phyloP scores from a whole-genome alignment of 345 rosid species.

The Iberis pinnata region DNA sequence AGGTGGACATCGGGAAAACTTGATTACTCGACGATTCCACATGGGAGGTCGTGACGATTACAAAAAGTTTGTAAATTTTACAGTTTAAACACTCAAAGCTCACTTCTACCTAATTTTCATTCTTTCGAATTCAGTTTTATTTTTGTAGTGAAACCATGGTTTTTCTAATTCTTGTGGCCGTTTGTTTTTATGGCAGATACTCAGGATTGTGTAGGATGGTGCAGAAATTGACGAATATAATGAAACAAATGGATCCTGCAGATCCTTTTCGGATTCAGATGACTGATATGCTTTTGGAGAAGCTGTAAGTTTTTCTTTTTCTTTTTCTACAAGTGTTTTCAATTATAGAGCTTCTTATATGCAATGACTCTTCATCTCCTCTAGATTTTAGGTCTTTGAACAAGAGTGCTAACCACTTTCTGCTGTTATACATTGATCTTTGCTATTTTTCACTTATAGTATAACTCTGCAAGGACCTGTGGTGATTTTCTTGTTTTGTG shows the following conservation, averaged over 20 bases:
- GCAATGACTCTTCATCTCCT: too few relatives aligned
- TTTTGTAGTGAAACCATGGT: not conserved
- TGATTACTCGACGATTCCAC: constrained; percentile 58
- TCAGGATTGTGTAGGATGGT: constrained; percentile 71
- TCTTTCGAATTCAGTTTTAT: not conserved
- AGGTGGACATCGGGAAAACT: constrained; percentile 59
- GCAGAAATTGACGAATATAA: constrained; percentile 65
- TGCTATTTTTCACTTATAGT: too few relatives aligned
- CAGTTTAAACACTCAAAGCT: too few relatives aligned
- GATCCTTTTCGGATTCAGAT: constrained; percentile 81
- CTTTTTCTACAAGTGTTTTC: not conserved
- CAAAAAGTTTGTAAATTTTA: constrained; percentile 71
- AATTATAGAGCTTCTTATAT: not conserved
- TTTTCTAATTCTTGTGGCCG: too few relatives aligned
- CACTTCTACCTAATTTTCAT: not conserved
- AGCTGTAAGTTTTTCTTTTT: constrained; percentile 48
- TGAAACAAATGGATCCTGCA: constrained; percentile 79
- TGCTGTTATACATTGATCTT: not conserved
- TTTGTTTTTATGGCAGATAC: constrained; percentile 37
- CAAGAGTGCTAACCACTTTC: not conserved
- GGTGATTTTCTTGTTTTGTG: too few relatives aligned
- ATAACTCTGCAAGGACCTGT: too few relatives aligned
- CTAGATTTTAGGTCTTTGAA: not conserved
- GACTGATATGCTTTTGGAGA: constrained; percentile 78
- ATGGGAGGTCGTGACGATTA: constrained; percentile 78